phyloP scores from a whole-genome alignment of 176 grass and related monocot genomes.

The Areca catechu region DNA sequence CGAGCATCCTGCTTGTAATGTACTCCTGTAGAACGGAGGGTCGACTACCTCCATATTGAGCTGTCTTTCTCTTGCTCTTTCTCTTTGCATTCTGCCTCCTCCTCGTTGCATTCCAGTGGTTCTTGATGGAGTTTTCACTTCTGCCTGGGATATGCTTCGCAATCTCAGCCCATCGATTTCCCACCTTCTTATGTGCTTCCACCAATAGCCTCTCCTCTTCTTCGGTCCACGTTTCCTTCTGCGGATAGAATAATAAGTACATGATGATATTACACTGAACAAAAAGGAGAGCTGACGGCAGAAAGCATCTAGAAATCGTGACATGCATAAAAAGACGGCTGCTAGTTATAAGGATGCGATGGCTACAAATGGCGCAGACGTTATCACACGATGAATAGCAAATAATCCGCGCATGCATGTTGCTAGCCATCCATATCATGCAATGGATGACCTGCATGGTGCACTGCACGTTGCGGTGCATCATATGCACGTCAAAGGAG shows the following conservation, averaged over 20 bases:
- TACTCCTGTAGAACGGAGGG: conserved; percentile 46
- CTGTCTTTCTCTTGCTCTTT: conserved; percentile 42
- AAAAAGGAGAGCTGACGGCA: not conserved
- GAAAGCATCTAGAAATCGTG: no score
- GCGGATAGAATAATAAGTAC: not conserved
- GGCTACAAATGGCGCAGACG: no score
- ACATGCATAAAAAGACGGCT: no score
- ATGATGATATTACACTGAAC: not conserved
- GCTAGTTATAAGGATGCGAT: no score
- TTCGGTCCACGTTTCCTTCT: conserved; percentile 55
- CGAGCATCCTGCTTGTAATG: conserved; percentile 24
- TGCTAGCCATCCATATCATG: no score
- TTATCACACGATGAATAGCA: no score
- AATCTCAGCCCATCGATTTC: conserved; percentile 59
- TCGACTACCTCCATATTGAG: conserved; percentile 10
- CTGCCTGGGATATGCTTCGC: conserved; percentile 40
- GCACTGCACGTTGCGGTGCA: no score
- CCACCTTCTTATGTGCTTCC: conserved; percentile 31
- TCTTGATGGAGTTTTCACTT: conserved; percentile 77
- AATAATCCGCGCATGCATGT: no score
- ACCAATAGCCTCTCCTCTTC: conserved; percentile 52
- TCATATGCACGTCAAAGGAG: no score
- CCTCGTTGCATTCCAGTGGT: conserved; percentile 80
- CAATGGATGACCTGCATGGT: no score
- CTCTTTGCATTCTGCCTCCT: conserved; percentile 44